Conservation (phyloP, 441 rosid species). For the Eugenia klotzschiana region DNA sequence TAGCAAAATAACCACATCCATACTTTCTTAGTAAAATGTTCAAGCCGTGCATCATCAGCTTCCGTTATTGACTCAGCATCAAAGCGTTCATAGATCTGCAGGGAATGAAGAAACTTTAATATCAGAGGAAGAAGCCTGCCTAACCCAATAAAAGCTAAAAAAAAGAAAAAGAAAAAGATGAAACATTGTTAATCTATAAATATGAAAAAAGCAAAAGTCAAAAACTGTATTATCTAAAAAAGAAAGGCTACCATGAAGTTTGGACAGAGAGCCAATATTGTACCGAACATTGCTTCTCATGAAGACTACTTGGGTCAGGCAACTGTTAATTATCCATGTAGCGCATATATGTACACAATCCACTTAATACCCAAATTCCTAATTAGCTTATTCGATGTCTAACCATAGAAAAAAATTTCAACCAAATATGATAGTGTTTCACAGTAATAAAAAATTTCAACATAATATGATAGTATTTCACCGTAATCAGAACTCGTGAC, state of each 20-base stretch:
- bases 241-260: not conserved
- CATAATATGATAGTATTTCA: not conserved
- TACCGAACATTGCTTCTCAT: not conserved
- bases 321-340: not conserved
- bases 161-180: not conserved
- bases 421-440: not conserved
- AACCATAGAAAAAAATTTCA: not conserved
- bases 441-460: not conserved
- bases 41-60: constrained; percentile 72
- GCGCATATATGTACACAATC: not conserved
- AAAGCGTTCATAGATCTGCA: constrained; percentile 81
- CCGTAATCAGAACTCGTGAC: not conserved
- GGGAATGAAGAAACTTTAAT: not conserved
- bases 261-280: not conserved
- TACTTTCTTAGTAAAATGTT: constrained; percentile 73
- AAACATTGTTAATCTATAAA: not conserved
- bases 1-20: not conserved
- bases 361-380: not conserved
- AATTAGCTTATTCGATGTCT: not conserved
- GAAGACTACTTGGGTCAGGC: not conserved
- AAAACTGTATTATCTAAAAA: not conserved
- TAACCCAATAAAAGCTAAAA: too few relatives aligned
- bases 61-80: constrained; percentile 38
- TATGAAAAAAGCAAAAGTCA: not conserved
- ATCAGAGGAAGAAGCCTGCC: not conserved